A percentile compares a stretch with the other conserved stretches of the same genome.
These are phyloP conservation scores for Serendipita sp. DNA, from an alignment of 768 basidiomycete genomes.

Conservation along the genomic window DNA sequence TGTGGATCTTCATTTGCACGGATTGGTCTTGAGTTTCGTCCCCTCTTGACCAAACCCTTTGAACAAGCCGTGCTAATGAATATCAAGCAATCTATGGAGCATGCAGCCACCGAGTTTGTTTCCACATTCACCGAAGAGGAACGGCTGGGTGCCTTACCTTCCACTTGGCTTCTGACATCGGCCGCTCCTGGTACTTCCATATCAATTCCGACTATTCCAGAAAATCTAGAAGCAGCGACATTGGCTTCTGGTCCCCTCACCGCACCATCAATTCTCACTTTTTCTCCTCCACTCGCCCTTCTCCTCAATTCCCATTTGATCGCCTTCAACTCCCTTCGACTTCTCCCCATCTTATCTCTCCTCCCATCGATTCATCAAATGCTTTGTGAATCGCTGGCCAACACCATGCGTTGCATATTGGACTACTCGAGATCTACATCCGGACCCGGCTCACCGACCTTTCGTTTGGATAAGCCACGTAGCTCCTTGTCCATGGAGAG, in stretches of 20 bases:
- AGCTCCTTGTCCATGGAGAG: constrained; percentile 12
- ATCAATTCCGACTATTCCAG: constrained; percentile 17
- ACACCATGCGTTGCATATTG: constrained; percentile 31
- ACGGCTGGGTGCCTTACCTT: constrained; percentile 12
- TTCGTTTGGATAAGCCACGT: constrained; percentile 13
- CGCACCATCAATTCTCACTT: constrained; percentile 54
- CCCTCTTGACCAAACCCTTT: constrained; percentile 49
- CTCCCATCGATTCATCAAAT: constrained; percentile 30
- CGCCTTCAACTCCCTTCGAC: constrained; percentile 63
- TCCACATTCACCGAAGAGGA: constrained; percentile 15
- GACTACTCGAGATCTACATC: constrained; percentile 21
- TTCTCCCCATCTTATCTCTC: constrained; percentile 58
- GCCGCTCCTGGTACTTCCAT: constrained; percentile 18
- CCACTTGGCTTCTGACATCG: constrained; percentile 14
- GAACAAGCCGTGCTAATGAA: constrained; percentile 42
- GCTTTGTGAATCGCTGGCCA: constrained; percentile 38
- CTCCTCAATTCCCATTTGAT: constrained; percentile 57
- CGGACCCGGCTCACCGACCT: constrained; percentile 7
- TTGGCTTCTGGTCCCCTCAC: constrained; percentile 27
- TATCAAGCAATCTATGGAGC: constrained; percentile 36
- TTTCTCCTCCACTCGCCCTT: constrained; percentile 60
- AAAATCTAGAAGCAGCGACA: constrained; percentile 8
- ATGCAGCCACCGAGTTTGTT: constrained; percentile 20
- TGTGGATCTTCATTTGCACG: constrained; percentile 83
- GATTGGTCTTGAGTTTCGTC: constrained; percentile 82